Conservation (phyloP, 768 basidiomycete genomes). For the Chalciporus chontae region DNA sequence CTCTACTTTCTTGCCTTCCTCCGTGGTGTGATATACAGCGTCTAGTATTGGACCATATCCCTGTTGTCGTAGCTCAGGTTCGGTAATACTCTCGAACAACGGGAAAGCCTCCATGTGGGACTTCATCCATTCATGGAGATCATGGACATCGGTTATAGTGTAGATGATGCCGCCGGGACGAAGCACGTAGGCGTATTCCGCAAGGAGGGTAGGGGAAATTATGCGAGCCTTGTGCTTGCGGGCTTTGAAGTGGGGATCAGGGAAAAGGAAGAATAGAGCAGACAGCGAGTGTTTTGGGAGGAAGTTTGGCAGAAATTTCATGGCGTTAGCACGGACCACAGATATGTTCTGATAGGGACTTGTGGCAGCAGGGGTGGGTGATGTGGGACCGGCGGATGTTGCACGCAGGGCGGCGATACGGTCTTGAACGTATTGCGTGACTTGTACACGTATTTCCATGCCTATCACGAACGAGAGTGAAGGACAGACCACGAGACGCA, state of each 20-base stretch:
- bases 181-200: constrained; percentile 95
- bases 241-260: constrained; percentile 97
- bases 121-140: constrained; percentile 95
- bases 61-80: constrained; percentile 68
- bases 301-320: constrained; percentile 98
- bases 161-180: constrained; percentile 93
- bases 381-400: constrained; percentile 33
- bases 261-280: constrained; percentile 96
- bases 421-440: constrained; percentile 94
- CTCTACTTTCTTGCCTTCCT: constrained; percentile 97
- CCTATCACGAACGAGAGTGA: constrained; percentile 43
- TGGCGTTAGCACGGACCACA: constrained; percentile 92
- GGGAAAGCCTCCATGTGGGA: constrained; percentile 85
- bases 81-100: constrained; percentile 76
- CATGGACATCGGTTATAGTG: constrained; percentile 95
- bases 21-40: constrained; percentile 80
- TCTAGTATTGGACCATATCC: constrained; percentile 79
- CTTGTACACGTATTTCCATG: constrained; percentile 95
- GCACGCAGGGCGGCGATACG: constrained; percentile 91
- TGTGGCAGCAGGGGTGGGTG: constrained; percentile 23
- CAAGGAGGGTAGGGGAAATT: constrained; percentile 94
- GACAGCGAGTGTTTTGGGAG: constrained; percentile 88
- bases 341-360: constrained; percentile 83
- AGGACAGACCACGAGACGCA: neutral
- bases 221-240: constrained; percentile 99